phyloP scores from a whole-genome alignment of 129 eudicot genomes.

The Silybum marianum region DNA sequence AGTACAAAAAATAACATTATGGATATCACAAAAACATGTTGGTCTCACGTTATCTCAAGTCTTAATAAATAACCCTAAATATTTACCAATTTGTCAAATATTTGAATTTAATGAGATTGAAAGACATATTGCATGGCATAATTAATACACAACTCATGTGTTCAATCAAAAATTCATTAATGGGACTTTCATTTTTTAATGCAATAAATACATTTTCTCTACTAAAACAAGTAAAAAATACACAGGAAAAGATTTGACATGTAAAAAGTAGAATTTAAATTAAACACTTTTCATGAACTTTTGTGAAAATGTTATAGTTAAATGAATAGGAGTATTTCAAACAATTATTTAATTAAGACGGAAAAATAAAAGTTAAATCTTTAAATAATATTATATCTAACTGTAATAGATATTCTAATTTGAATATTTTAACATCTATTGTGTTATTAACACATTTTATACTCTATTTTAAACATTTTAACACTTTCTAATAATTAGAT shows the following conservation, averaged over 20 bases:
- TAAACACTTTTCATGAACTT: background rate
- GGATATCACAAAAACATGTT: no score
- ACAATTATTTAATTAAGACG: no score
- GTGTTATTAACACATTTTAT: background rate
- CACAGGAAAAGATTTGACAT: no score
- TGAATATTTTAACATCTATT: background rate
- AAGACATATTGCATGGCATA: background rate
- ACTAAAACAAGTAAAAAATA: background rate
- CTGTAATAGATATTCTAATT: no score
- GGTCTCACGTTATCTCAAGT: no score
- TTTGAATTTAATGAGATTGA: background rate
- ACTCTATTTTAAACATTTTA: background rate
- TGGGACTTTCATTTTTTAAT: background rate
- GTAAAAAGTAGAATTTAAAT: no score
- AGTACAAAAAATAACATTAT: no score
- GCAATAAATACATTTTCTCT: background rate
- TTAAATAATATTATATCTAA: no score
- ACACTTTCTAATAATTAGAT: background rate
- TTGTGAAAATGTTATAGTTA: no score
- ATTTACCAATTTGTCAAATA: background rate
- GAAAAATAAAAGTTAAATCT: no score
- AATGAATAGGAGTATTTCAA: no score
- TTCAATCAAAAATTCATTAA: background rate
- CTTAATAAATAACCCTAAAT: no score
- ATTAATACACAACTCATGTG: background rate